These are phyloP conservation scores for Ceratocystis destructans DNA, from an alignment of 2,329 filamentous ascomycete genomes.

Conservation along the genomic window DNA sequence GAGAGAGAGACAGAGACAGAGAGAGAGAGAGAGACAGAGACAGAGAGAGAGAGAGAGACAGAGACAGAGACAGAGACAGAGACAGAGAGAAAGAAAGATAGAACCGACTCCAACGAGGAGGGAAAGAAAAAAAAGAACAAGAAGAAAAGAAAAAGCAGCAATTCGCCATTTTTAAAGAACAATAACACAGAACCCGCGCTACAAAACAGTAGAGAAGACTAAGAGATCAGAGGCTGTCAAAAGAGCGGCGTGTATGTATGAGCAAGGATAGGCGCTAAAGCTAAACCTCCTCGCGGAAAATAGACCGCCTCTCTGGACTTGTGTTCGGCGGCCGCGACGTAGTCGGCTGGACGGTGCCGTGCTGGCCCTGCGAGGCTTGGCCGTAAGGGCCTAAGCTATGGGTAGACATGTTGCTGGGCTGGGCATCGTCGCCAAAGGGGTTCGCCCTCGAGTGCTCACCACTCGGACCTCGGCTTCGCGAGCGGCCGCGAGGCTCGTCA, in stretches of 20 bases:
- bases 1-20: no score
- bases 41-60: no score
- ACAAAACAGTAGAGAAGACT: not conserved
- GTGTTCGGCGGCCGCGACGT: conserved; percentile 31
- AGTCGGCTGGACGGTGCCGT: conserved; percentile 23
- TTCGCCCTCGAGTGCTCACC: conserved; percentile 32
- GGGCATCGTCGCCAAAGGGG: conserved; percentile 59
- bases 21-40: no score
- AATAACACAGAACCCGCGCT: not conserved
- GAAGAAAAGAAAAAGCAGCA: not conserved
- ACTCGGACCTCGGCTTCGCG: conserved; percentile 32
- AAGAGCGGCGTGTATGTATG: not conserved
- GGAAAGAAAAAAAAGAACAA: not conserved
- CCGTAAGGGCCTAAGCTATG: conserved; percentile 56
- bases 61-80: no score
- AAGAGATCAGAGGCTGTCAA: not conserved
- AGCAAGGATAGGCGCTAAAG: not conserved
- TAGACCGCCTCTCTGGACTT: conserved; percentile 53
- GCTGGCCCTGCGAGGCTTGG: conserved; percentile 24
- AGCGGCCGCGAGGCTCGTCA: conserved; percentile 27
- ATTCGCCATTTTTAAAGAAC: not conserved
- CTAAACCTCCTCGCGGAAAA: conserved; percentile 57
- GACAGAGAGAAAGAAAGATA: no score
- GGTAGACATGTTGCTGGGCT: conserved; percentile 46
- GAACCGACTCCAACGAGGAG: not conserved